Evolutionary conservation across 495 filamentous ascomycete species (phyloP).

Genomic region (Daldinia vernicosa): DNA sequence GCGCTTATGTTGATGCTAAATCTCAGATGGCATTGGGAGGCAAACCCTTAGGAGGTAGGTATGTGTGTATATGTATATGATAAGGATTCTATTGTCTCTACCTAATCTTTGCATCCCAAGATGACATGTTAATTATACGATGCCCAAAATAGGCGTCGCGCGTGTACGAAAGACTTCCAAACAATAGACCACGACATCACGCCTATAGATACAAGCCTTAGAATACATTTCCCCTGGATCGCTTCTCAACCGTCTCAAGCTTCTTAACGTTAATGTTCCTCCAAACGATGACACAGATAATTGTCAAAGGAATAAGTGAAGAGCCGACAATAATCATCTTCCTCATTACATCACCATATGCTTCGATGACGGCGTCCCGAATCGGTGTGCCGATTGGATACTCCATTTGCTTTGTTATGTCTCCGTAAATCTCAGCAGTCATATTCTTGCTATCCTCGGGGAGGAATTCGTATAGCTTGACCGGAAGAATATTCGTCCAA

Average conservation of each 20-base stretch:
- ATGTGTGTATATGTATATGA: too few relatives aligned
- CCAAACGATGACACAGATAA: slow-evolving; percentile 57
- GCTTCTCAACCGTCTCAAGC: slow-evolving; percentile 45
- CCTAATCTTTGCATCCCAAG: neutral
- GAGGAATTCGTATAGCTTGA: slow-evolving; percentile 65
- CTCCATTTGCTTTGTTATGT: slow-evolving; percentile 63
- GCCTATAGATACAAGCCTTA: neutral
- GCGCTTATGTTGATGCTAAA: too few relatives aligned
- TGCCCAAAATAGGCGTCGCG: neutral
- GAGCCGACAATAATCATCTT: slow-evolving; percentile 59
- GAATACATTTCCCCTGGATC: slow-evolving; percentile 49
- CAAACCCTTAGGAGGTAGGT: too few relatives aligned
- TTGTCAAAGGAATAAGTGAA: slow-evolving; percentile 53
- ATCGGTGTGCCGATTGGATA: slow-evolving; percentile 66
- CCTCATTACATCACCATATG: slow-evolving; percentile 63
- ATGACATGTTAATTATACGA: neutral
- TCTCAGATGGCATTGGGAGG: too few relatives aligned
- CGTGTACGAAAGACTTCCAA: neutral
- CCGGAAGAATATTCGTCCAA: slow-evolving; percentile 68
- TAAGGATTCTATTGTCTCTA: too few relatives aligned
- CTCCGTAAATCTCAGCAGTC: slow-evolving; percentile 66
- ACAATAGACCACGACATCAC: neutral
- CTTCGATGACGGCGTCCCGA: slow-evolving; percentile 66
- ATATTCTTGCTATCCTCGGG: slow-evolving; percentile 62
- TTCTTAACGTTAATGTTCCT: slow-evolving; percentile 64